Percentiles rank a stretch among this genome's conserved stretches.
Evolutionary conservation across 805 yeast genomes (phyloP).

Genomic region (Saturnispora ahearnii): DNA sequence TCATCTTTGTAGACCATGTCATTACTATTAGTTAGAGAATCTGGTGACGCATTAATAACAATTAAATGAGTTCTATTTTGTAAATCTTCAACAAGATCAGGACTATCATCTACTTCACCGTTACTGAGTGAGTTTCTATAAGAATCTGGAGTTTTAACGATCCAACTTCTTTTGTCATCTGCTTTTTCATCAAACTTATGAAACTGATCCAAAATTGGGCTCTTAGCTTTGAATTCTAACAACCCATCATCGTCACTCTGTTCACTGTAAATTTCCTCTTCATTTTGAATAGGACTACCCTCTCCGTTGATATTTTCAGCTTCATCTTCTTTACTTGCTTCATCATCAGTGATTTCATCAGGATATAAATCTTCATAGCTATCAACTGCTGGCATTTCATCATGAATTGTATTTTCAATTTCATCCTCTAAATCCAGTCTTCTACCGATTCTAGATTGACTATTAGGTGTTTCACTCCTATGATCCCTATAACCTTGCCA

Average conservation of each 20-base stretch:
- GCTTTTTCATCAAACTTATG: neutral
- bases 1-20: neutral
- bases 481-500: neutral
- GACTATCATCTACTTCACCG: neutral
- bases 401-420: slow-evolving; percentile 8
- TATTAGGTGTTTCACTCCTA: no score
- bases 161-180: slow-evolving; percentile 1
- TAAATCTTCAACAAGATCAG: neutral
- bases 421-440: slow-evolving; percentile 13
- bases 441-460: neutral
- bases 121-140: neutral
- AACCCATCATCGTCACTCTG: slow-evolving; percentile 6
- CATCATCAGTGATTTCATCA: slow-evolving; percentile 6
- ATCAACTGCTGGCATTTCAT: neutral
- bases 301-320: neutral
- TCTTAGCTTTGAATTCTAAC: slow-evolving; percentile 10
- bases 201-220: slow-evolving; percentile 1
- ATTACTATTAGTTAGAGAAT: neutral
- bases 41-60: slow-evolving; percentile 6
- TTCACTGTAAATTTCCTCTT: slow-evolving; percentile 2
- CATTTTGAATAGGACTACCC: slow-evolving; percentile 2
- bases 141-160: slow-evolving; percentile 2
- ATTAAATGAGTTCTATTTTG: slow-evolving; percentile 2
- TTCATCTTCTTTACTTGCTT: neutral
- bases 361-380: slow-evolving; percentile 12